Conservation (phyloP, 1,284 basidiomycete genomes). For the Cystobasidium pallidum region DNA sequence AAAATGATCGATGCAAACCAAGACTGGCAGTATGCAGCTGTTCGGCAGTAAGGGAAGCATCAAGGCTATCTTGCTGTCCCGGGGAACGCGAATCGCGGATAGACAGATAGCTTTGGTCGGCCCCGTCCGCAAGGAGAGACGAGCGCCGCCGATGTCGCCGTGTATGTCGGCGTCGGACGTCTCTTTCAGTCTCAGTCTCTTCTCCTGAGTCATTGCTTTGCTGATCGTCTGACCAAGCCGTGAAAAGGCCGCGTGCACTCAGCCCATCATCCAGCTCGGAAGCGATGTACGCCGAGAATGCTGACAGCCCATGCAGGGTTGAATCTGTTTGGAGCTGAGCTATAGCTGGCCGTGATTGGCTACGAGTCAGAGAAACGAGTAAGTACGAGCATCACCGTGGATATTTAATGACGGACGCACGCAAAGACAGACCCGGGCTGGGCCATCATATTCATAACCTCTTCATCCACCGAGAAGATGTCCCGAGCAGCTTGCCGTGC, state of each 20-base stretch:
- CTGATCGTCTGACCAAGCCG: constrained; percentile 1
- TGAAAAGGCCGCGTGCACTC: background rate
- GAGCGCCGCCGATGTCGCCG: constrained; percentile 8
- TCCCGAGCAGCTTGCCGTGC: constrained; percentile 13
- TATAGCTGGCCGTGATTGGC: constrained; percentile 20
- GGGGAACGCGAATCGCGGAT: background rate
- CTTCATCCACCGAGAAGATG: constrained; percentile 37
- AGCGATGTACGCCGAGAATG: constrained; percentile 22
- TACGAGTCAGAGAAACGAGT: background rate
- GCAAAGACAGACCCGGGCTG: constrained; percentile 29
- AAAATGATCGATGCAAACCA: constrained; percentile 33
- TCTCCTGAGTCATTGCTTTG: constrained; percentile 9
- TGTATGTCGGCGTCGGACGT: background rate
- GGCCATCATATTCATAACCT: constrained; percentile 25
- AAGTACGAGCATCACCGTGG: background rate
- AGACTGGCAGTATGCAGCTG: constrained; percentile 34
- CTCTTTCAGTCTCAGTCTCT: constrained; percentile 27
- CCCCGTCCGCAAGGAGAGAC: background rate
- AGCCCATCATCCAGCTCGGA: constrained; percentile 31
- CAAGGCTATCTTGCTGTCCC: background rate
- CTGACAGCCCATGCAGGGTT: constrained; percentile 6
- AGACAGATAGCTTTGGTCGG: background rate
- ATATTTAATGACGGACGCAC: constrained; percentile 8
- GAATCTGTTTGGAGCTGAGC: background rate
- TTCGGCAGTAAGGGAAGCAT: background rate